These are phyloP conservation scores for Trichomonas vaginalis DNA, from an alignment of 208 protist species.

Conservation along the genomic window DNA sequence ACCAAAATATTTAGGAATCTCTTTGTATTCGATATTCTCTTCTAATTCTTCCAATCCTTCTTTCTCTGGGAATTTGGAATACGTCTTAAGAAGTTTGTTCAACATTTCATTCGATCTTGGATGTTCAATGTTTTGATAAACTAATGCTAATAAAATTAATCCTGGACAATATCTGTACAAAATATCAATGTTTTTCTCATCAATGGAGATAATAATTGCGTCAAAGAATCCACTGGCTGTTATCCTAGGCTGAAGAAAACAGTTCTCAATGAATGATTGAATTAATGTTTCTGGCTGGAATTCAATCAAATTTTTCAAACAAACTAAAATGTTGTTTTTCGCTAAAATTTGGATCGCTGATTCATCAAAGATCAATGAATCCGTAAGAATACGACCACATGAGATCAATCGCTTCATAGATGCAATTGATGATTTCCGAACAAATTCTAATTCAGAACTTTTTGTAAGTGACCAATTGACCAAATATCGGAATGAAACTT, in stretches of 20 bases:
- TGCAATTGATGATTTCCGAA: neutral
- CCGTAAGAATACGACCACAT: neutral
- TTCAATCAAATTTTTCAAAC: neutral
- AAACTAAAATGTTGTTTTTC: neutral
- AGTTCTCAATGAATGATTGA: neutral
- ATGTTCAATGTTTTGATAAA: neutral
- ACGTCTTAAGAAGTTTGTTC: neutral
- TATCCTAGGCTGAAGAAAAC: neutral
- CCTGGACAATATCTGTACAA: neutral
- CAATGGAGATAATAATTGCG: neutral
- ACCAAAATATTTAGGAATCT: neutral
- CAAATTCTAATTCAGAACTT: neutral
- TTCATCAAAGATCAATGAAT: neutral
- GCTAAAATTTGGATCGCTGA: neutral
- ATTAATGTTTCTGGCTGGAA: neutral
- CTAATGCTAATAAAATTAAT: neutral
- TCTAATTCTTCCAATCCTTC: neutral
- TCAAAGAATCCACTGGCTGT: neutral
- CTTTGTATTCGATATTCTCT: neutral
- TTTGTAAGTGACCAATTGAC: neutral
- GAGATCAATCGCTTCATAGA: neutral
- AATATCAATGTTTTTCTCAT: neutral
- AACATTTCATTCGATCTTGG: neutral
- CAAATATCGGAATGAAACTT: neutral
- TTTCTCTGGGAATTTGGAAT: too few species aligned